These are phyloP conservation scores for Lactarius sanguifluus DNA, from an alignment of 768 basidiomycete genomes.

Conservation along the genomic window DNA sequence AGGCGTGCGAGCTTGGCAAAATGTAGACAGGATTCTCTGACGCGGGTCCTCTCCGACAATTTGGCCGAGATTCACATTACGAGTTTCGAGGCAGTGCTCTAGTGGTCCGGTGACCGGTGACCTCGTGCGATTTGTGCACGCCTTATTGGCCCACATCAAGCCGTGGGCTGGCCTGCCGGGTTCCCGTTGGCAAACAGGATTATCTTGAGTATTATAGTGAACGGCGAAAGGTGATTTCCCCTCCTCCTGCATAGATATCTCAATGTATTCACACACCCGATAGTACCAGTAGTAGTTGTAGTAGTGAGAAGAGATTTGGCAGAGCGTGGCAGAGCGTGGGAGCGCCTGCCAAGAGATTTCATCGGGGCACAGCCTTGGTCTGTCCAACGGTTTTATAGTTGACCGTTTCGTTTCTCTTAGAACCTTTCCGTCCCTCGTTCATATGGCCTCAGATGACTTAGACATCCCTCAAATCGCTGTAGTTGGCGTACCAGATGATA, in stretches of 20 bases:
- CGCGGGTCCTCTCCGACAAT: too few relatives aligned
- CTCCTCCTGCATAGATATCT: too few relatives aligned
- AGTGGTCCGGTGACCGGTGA: too few relatives aligned
- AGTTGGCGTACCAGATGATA: slow-evolving; percentile 25
- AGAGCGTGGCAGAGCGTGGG: too few relatives aligned
- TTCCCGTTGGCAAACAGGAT: too few relatives aligned
- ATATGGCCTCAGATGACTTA: slow-evolving; percentile 23
- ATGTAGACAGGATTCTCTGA: too few relatives aligned
- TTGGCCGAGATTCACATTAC: too few relatives aligned
- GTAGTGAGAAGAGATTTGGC: not conserved
- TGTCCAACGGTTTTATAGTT: not conserved
- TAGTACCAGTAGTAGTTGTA: not conserved
- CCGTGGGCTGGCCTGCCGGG: not conserved
- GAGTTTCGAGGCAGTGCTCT: not conserved
- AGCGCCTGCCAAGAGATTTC: not conserved
- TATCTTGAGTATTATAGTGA: too few relatives aligned
- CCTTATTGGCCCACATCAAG: too few relatives aligned
- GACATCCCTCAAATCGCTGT: slow-evolving; percentile 30
- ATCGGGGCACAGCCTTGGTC: not conserved
- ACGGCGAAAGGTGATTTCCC: too few relatives aligned
- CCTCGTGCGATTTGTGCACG: too few relatives aligned
- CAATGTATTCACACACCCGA: too few relatives aligned
- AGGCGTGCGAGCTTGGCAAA: not conserved
- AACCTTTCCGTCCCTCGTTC: not conserved
- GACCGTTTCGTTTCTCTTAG: not conserved